Evolutionary conservation across 108 stramenopile genomes (phyloP), one percentile per base, ranked within the genome.

Genomic region (Chaetoceros muelleri): DNA sequence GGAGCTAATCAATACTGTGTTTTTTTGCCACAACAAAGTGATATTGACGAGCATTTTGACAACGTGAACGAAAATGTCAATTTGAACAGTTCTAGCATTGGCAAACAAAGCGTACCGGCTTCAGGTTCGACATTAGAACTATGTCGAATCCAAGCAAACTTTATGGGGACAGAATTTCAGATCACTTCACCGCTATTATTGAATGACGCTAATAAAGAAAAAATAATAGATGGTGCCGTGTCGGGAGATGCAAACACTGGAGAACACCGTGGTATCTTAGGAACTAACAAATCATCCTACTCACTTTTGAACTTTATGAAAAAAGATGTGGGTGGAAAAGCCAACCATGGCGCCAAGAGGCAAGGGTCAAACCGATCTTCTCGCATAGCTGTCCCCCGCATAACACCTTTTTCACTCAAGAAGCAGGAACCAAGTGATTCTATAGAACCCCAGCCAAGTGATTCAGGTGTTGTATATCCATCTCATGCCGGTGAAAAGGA

Each of bases 121-220:
- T 5, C 34, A 10, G 34, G 34, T 10, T 40, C 34, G 5, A 40
- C 13, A 10, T 16, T 25, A 51, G 24, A 51, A 24, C 44, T 87
- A 21, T 83, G 84, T 28, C 72, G 90, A 29, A 53, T 91, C 2
- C 85, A 87, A 60, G 81, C 83, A 49, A 91, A 91, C 53, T 85
- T 87, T 30, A 76, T 83, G 51, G 90, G 90, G 0, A 91, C 85
- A 7, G 90, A 91, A 58, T 91, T 91, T 58, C 85, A 91, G 58
- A 83, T 91, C 13, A 40, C 1, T 87, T 79, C 46, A 64, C 72
- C 17, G 67, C 72, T 8, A 46, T 20, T 7, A 40, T 24, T 17
- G 66, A 61, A 27, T 46, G 57, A 27, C 3, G 44, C 1, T 30
- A 7, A 52, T 1, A 22, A 46, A 2, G 46, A 46, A 2, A 22